Evolutionary conservation across 225 moss, liverwort and hornwort species (phyloP).

Genomic region (Physcomitrellopsis africana): DNA sequence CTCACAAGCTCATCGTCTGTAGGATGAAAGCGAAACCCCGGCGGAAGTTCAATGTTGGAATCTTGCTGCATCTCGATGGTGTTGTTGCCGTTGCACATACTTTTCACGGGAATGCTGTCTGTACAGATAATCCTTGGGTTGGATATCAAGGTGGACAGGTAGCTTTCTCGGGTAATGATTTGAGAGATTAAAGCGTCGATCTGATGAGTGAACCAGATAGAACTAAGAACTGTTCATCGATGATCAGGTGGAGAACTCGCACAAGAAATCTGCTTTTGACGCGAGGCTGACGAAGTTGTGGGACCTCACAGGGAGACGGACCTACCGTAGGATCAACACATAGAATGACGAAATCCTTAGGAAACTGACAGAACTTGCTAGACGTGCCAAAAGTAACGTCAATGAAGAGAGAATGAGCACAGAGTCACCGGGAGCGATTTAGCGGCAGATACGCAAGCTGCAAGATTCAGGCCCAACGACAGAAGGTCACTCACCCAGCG

Average conservation of each 20-base stretch:
- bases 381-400: not conserved
- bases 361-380: too few relatives aligned
- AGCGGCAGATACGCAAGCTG: not conserved
- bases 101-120: slow-evolving; percentile 18
- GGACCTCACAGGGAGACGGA: not conserved
- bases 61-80: slow-evolving; percentile 15
- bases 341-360: too few relatives aligned
- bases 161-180: not conserved
- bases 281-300: slow-evolving; percentile 11
- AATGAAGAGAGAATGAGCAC: not conserved
- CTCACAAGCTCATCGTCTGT: slow-evolving; percentile 38
- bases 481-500: too few relatives aligned
- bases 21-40: slow-evolving; percentile 40
- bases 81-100: slow-evolving; percentile 27
- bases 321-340: too few relatives aligned
- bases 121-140: not conserved
- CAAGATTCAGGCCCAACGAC: too few relatives aligned
- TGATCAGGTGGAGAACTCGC: not conserved
- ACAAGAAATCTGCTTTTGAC: not conserved
- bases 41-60: slow-evolving; percentile 26
- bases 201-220: not conserved
- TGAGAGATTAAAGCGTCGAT: not conserved
- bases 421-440: not conserved
- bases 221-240: not conserved
- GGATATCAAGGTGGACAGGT: not conserved